Base-by-base conservation (phyloP, 1,284 basidiomycete genomes). In the Agaricales sp. region DNA sequence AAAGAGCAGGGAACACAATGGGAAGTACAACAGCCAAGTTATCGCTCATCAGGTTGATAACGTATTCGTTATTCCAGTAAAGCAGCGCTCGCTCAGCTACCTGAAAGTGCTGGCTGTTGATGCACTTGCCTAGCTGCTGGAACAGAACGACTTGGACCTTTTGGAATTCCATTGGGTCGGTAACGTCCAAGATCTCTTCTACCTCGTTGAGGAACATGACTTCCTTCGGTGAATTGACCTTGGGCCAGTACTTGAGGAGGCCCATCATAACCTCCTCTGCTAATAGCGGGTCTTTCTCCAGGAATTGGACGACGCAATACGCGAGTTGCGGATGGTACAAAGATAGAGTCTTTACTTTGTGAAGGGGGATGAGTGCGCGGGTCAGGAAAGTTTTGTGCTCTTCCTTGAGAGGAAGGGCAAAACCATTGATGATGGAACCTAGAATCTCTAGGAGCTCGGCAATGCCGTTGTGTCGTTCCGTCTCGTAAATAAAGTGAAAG, bases 141-240 rank as follows among this genome's bases (percentile, higher is more conserved):
- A 99, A 99, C 46, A 99, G 74, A 1, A 91, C 83, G 35, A 92
- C 75, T 68, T 96, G 90, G 56, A 99, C 91, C 77, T 98, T 99
- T 66, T 87, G 87, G 70, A 99, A 99, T 67, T 99, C 95, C 52
- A 77, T 78, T 4, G 93, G 92, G 65, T 99, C 95, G 59, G 98
- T 98, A 50, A 99, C 96, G 65, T 99, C 96, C 53, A 99, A 71
- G 16, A 99, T 92, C 71, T 99, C 96, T 67, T 99, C 96, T 51
- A 99, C 92, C 72, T 99, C 96, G 69, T 98, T 99, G 55, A 99
- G 75, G 73, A 92, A 99, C 96, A 99, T 99, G 68, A 99, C 96
- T 66, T 99, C 96, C 69, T 99, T 99, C n/a, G 93, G 94, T 45
- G 92, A 95, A 68, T 99, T 99, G 59, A 99, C 95, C 68, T 99